Percentiles rank a stretch among this genome's conserved stretches.
Evolutionary conservation across 1,284 basidiomycete genomes (phyloP).

Genomic region (Coniferiporia sulphurascens): DNA sequence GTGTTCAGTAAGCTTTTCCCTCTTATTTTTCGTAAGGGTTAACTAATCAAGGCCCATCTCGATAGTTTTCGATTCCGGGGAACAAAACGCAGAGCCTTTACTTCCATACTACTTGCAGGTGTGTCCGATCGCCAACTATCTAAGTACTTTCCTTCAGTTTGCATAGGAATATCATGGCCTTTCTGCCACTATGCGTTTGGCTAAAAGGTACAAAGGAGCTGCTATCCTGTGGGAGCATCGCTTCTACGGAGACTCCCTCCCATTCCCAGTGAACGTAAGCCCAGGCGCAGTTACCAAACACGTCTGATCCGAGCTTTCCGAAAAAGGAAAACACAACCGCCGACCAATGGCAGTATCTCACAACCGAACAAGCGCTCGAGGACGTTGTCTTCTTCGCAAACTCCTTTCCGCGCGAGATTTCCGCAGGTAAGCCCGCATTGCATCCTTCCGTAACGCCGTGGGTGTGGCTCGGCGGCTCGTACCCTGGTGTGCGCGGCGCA

Average conservation of each 20-base stretch:
- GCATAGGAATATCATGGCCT: slow-evolving; percentile 44
- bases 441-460: slow-evolving; percentile 42
- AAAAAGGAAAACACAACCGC: slow-evolving; percentile 41
- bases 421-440: slow-evolving; percentile 27
- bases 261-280: slow-evolving; percentile 44
- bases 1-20: slow-evolving; percentile 33
- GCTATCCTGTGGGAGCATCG: slow-evolving; percentile 56
- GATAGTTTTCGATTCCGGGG: slow-evolving; percentile 46
- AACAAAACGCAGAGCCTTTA: slow-evolving; percentile 44
- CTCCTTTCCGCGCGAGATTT: slow-evolving; percentile 30
- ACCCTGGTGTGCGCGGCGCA: slow-evolving; percentile 33
- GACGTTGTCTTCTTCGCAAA: slow-evolving; percentile 55
- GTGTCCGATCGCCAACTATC: neutral
- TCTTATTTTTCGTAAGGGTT: slow-evolving; percentile 10
- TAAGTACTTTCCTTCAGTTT: neutral
- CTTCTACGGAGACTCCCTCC: slow-evolving; percentile 50
- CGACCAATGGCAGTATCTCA: slow-evolving; percentile 51
- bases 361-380: slow-evolving; percentile 52
- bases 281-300: neutral
- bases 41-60: neutral
- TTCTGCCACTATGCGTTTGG: slow-evolving; percentile 44
- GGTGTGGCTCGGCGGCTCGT: slow-evolving; percentile 46
- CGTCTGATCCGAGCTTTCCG: neutral
- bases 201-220: slow-evolving; percentile 41
- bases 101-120: slow-evolving; percentile 44